These are phyloP conservation scores for Lasiosphaeriaceae sp. DNA, from an alignment of 495 filamentous ascomycete species.

Conservation along the genomic window DNA sequence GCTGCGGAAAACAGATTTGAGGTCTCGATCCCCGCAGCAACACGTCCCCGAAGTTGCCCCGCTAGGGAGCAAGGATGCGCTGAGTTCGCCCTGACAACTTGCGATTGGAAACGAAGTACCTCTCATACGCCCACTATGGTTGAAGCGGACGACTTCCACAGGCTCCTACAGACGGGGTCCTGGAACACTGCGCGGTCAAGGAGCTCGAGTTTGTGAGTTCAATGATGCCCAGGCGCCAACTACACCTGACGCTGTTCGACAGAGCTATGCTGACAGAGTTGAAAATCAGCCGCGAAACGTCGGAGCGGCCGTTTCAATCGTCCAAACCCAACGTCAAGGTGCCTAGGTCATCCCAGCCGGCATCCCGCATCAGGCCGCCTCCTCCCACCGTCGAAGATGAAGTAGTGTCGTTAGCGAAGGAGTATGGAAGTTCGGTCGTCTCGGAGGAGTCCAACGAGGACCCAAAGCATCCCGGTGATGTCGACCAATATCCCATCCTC, in stretches of 20 bases:
- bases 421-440: conserved; percentile 28
- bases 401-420: conserved; percentile 40
- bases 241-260: background rate
- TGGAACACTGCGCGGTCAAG: conserved; percentile 40
- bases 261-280: background rate
- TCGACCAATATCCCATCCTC: conserved; percentile 41
- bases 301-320: conserved; percentile 4
- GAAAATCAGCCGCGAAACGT: conserved; percentile 3
- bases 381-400: conserved; percentile 46
- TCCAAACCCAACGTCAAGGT: conserved; percentile 15
- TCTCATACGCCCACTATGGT: conserved; percentile 29
- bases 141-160: conserved; percentile 31
- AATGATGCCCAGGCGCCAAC: too few relatives aligned
- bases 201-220: conserved; percentile 21
- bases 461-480: conserved; percentile 37
- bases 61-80: background rate
- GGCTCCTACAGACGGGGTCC: conserved; percentile 37
- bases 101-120: conserved; percentile 3
- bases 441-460: conserved; percentile 32
- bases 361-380: conserved; percentile 26
- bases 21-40: background rate
- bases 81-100: conserved; percentile 7
- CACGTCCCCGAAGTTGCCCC: background rate
- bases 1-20: background rate
- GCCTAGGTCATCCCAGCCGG: conserved; percentile 4